phyloP scores from a whole-genome alignment of 352 stramenopile species.

The Globisporangium lucens region DNA sequence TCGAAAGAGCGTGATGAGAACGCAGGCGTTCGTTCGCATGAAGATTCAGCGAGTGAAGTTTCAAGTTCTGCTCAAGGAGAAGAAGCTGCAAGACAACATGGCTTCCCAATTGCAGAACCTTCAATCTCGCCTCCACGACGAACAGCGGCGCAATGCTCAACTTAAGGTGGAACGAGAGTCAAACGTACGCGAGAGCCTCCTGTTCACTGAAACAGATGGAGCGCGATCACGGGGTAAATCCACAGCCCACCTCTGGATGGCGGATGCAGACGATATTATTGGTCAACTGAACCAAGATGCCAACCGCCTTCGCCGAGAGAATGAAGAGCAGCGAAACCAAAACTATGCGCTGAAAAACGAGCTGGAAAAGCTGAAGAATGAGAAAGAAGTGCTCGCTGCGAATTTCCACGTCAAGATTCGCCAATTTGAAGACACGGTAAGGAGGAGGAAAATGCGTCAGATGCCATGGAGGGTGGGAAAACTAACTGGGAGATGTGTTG shows the following conservation, averaged over 20 bases:
- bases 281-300: constrained; percentile 72
- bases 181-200: constrained; percentile 39
- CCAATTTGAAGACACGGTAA: constrained; percentile 63
- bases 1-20: constrained; percentile 48
- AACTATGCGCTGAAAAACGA: constrained; percentile 61
- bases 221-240: constrained; percentile 51
- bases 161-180: constrained; percentile 44
- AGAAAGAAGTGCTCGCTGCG: constrained; percentile 70
- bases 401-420: constrained; percentile 86
- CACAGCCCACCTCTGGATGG: constrained; percentile 79
- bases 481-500: neutral
- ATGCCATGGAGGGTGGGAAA: neutral
- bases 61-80: constrained; percentile 42
- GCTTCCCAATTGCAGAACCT: constrained; percentile 50
- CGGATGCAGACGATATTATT: constrained; percentile 82
- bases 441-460: neutral
- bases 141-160: constrained; percentile 60
- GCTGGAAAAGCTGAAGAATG: constrained; percentile 48
- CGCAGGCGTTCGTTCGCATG: constrained; percentile 66
- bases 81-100: constrained; percentile 61
- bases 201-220: constrained; percentile 38
- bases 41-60: constrained; percentile 59
- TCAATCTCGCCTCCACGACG: constrained; percentile 58
- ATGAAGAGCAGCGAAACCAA: constrained; percentile 57
- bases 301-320: constrained; percentile 66